Evolutionary conservation across 1,139 yeast species (phyloP), one percentile per base, ranked within the genome.

Genomic region (Diutina scorzettiae): DNA sequence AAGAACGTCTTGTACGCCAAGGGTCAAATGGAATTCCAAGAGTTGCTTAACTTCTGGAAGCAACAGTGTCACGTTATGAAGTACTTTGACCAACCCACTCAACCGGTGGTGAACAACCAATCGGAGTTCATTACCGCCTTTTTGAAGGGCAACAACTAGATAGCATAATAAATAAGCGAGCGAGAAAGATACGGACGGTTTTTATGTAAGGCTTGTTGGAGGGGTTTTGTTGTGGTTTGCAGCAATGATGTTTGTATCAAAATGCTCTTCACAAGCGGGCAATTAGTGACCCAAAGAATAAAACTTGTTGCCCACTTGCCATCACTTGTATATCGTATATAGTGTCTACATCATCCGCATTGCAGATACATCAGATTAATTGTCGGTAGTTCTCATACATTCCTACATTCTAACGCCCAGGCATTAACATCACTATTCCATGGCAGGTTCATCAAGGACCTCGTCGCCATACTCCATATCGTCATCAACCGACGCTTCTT

Each of bases 21-120:
- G 66, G 95, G 93, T 6, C 91, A 83, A 55, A 83, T 83, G 91
- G 95, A 85, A 62, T 85, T 78, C 61, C 95, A 85, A 59, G 95
- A 85, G 58, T 73, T 84, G 56, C 71, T 81, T 54, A 85, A 85
- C 64, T 85, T 84, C 67, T 85, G 95, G 95, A 85, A 85, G 62
- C 95, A 85, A 66, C 81, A 77, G 56, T 76, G 91, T 52, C 95
- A 85, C 62, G 87, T 85, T 33, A 69, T 82, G 76, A 78, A 81
- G 63, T 84, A 78, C 65, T 84, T 84, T 53, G 84, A 79, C 52
- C 78, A 78, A 53, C 82, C 76, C 59, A 71, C 73, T 44, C 63
- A 63, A 40, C 71, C 76, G 53, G 69, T 65, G 43, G 64, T 61
- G 46, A 66, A 65, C 44, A 71, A 66, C 50, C 66, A 63, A 58